Evolutionary conservation across 495 filamentous ascomycete genomes (phyloP).

Genomic region (Talaromyces liani): DNA sequence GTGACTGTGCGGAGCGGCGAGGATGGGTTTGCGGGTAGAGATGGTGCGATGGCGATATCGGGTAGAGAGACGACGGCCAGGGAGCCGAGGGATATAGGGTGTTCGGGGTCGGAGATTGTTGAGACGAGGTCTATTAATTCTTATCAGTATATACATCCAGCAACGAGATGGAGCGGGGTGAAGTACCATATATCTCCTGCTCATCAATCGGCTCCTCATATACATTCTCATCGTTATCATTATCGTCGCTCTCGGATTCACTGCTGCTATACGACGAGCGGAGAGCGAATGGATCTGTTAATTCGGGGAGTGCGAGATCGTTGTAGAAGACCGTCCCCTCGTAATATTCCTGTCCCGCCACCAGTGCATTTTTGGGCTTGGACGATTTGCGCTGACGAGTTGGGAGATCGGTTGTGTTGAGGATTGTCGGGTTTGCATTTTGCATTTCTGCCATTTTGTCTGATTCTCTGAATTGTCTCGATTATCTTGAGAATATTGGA

Average conservation of each 20-base stretch:
- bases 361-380: conserved; percentile 9
- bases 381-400: conserved; percentile 52
- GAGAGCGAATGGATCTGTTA: conserved; percentile 46
- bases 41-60: conserved; percentile 73
- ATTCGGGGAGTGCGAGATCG: conserved; percentile 38
- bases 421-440: conserved; percentile 91
- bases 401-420: conserved; percentile 87
- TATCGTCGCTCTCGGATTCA: conserved; percentile 20
- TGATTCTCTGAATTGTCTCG: not conserved
- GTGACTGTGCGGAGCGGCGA: conserved; percentile 44
- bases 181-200: conserved; percentile 87
- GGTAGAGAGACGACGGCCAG: conserved; percentile 89
- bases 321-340: conserved; percentile 32
- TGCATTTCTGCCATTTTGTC: conserved; percentile 49
- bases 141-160: conserved; percentile 1
- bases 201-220: conserved; percentile 80
- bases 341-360: not conserved
- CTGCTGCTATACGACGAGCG: conserved; percentile 15
- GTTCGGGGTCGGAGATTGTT: conserved; percentile 91
- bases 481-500: not conserved
- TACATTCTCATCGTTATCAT: conserved; percentile 51
- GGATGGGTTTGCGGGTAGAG: conserved; percentile 38
- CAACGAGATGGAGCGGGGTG: not conserved
- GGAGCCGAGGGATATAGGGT: conserved; percentile 86
- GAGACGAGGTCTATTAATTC: conserved; percentile 71